Evolutionary conservation across 371 early-diverging fungal genomes (phyloP).

Genomic region (Actinomucor elegans): DNA sequence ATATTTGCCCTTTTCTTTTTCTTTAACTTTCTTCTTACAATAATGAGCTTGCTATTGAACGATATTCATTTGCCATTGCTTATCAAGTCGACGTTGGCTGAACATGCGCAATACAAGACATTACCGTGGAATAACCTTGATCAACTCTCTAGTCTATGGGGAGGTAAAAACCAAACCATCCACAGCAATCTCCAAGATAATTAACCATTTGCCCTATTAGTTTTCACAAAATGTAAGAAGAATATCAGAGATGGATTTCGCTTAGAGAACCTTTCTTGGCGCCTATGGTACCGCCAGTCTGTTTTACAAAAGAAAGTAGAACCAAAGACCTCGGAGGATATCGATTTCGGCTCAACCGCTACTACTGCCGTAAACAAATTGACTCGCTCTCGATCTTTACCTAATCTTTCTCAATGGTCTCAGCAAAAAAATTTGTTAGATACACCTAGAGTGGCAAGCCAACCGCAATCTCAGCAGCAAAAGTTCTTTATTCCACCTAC

Average conservation of each 20-base stretch:
- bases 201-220: too few species aligned
- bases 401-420: constrained; percentile 14
- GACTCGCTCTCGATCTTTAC: constrained; percentile 15
- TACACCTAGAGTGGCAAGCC: not conserved
- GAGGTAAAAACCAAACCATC: too few species aligned
- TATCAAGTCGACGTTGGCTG: constrained; percentile 10
- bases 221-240: constrained; percentile 19
- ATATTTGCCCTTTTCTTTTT: not conserved
- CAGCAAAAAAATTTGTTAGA: not conserved
- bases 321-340: constrained; percentile 17
- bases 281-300: constrained; percentile 27
- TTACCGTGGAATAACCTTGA: constrained; percentile 25
- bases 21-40: not conserved
- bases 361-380: not conserved
- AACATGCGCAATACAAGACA: constrained; percentile 7
- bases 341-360: constrained; percentile 1
- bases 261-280: constrained; percentile 31
- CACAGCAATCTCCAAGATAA: too few species aligned
- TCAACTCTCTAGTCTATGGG: constrained; percentile 23
- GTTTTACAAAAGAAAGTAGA: constrained; percentile 19
- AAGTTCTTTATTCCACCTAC: constrained; percentile 12
- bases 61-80: constrained; percentile 23
- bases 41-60: constrained; percentile 6
- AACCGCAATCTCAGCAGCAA: not conserved
- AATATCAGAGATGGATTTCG: constrained; percentile 26